These are phyloP conservation scores for Vitis rupestris DNA, from an alignment of 164 flowering plant species.

Conservation along the genomic window DNA sequence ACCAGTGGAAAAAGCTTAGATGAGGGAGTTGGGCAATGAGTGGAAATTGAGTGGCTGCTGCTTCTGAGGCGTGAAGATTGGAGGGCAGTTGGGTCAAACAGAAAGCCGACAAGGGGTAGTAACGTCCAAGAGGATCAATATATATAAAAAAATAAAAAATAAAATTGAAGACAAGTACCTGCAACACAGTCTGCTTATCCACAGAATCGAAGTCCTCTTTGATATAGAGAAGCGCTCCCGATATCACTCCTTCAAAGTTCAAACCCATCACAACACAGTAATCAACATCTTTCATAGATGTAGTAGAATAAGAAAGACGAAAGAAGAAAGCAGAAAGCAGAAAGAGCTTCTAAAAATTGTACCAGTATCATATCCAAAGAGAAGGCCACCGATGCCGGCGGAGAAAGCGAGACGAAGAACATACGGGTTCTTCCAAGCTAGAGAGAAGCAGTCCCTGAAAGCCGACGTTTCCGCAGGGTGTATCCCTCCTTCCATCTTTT, in stretches of 20 bases:
- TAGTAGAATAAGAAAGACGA: neutral
- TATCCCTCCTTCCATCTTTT: constrained; percentile 57
- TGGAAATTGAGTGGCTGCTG: neutral
- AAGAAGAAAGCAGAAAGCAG: neutral
- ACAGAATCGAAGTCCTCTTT: constrained; percentile 63
- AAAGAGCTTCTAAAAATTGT: neutral
- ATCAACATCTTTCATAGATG: neutral
- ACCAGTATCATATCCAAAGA: constrained; percentile 79
- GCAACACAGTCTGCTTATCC: constrained; percentile 49
- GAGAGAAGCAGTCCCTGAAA: constrained; percentile 53
- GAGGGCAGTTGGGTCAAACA: too few species aligned
- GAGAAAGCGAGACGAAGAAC: constrained; percentile 70
- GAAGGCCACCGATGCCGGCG: constrained; percentile 70
- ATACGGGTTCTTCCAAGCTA: constrained; percentile 65
- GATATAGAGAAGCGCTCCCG: constrained; percentile 73
- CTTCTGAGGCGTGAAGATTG: too few species aligned
- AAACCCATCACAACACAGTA: neutral
- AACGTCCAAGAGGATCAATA: neutral
- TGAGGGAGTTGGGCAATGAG: neutral
- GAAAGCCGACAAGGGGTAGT: neutral
- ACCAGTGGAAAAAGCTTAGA: too few species aligned
- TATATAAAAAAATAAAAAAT: neutral
- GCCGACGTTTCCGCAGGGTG: constrained; percentile 46
- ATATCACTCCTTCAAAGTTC: constrained; percentile 56
- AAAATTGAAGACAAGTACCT: constrained; percentile 32